Conservation (phyloP, 345 rosid species). For the Luvunga scandens region DNA sequence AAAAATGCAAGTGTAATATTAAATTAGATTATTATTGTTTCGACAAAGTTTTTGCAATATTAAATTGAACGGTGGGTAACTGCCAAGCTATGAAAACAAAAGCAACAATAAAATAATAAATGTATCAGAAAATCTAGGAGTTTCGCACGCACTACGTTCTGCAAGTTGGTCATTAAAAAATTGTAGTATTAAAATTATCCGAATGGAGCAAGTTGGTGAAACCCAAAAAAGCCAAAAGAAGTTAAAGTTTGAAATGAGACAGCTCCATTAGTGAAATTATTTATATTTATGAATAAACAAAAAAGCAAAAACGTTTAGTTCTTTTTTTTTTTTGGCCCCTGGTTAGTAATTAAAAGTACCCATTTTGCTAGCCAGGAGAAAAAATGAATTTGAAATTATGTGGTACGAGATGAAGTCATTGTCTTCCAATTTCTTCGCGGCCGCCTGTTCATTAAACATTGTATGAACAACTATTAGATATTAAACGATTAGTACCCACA, state of each 20-base stretch:
- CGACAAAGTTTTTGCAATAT: background rate
- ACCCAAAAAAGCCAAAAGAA: background rate
- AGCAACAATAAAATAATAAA: background rate
- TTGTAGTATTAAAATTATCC: background rate
- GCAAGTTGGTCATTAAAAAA: background rate
- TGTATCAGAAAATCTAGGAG: background rate
- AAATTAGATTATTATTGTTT: too few species aligned
- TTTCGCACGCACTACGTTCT: background rate
- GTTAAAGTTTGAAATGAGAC: background rate
- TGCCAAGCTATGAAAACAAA: background rate
- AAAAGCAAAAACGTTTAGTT: background rate
- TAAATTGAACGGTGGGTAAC: background rate
- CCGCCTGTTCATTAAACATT: background rate
- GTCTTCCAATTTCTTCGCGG: slow-evolving; percentile 11
- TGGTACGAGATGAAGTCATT: background rate
- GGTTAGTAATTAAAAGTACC: background rate
- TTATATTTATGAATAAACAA: background rate
- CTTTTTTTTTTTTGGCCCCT: too few species aligned
- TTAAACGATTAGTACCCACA: background rate
- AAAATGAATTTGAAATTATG: background rate
- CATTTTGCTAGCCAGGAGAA: background rate
- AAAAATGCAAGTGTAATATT: too few species aligned
- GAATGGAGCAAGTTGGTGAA: background rate
- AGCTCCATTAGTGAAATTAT: background rate
- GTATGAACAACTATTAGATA: background rate